These are phyloP conservation scores for Centaurea solstitialis DNA, from an alignment of 129 eudicot genomes.

Conservation along the genomic window DNA sequence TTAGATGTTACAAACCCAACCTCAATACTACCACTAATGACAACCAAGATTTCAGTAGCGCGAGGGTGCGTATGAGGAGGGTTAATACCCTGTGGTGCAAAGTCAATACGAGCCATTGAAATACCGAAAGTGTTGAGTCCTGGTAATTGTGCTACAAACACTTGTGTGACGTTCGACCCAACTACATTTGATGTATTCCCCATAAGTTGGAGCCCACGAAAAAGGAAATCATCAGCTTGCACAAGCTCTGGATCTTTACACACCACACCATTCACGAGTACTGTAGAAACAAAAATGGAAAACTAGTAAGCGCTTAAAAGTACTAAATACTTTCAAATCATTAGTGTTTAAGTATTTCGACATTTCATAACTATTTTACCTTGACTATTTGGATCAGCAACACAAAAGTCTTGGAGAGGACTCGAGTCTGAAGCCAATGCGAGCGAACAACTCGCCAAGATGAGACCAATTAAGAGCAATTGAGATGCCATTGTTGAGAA, in stretches of 20 bases:
- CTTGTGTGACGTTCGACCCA: conserved; percentile 38
- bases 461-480: neutral
- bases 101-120: conserved; percentile 41
- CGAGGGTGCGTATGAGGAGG: conserved; percentile 44
- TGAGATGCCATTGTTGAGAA: conserved; percentile 8
- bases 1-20: conserved; percentile 49
- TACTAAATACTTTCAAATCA: too few relatives aligned
- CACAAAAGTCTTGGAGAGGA: conserved; percentile 24
- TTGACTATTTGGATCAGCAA: neutral
- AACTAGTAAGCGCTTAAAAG: too few relatives aligned
- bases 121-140: conserved; percentile 51
- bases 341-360: too few relatives aligned
- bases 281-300: neutral
- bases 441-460: neutral
- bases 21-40: conserved; percentile 28
- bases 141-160: conserved; percentile 10
- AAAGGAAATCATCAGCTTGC: conserved; percentile 30
- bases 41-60: conserved; percentile 37
- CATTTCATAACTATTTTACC: neutral
- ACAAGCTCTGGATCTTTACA: conserved; percentile 28
- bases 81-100: conserved; percentile 40
- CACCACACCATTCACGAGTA: conserved; percentile 27
- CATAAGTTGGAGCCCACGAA: conserved; percentile 26
- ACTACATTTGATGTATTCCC: conserved; percentile 30
- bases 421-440: conserved; percentile 12